phyloP scores from a whole-genome alignment of 2,329 filamentous ascomycete species.

The Elsinoe australis region DNA sequence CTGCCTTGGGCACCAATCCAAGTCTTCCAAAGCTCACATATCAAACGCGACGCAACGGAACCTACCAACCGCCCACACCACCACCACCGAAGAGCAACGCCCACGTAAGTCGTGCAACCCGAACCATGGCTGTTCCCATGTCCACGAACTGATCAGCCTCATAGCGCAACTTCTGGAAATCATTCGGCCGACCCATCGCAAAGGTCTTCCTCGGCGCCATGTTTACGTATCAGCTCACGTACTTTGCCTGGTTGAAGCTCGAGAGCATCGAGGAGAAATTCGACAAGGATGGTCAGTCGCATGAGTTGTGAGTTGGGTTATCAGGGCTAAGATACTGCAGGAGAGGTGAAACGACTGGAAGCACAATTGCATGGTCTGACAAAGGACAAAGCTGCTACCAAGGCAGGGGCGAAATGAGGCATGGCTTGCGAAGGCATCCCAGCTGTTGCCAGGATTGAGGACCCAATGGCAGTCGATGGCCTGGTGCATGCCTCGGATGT shows the following conservation, averaged over 20 bases:
- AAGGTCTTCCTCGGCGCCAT: slow-evolving; percentile 69
- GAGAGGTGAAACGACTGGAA: slow-evolving; percentile 9
- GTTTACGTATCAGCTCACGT: slow-evolving; percentile 69
- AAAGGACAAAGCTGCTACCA: slow-evolving; percentile 5
- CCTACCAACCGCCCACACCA: slow-evolving; percentile 16
- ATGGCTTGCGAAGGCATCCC: not conserved
- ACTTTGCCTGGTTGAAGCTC: slow-evolving; percentile 66
- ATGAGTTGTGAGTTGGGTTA: not conserved
- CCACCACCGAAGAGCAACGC: slow-evolving; percentile 9
- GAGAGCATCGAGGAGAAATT: slow-evolving; percentile 62
- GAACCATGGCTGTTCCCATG: not conserved
- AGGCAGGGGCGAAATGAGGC: slow-evolving; percentile 2
- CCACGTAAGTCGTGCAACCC: slow-evolving; percentile 7
- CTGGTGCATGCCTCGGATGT: too few relatives aligned
- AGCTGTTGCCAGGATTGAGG: too few relatives aligned
- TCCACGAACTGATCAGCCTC: not conserved
- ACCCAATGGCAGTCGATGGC: too few relatives aligned
- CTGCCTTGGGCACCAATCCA: not conserved
- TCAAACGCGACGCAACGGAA: slow-evolving; percentile 8
- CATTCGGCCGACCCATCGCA: slow-evolving; percentile 62
- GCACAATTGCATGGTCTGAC: slow-evolving; percentile 13
- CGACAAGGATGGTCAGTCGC: slow-evolving; percentile 46
- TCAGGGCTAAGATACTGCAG: not conserved
- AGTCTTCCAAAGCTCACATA: not conserved
- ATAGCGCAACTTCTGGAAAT: slow-evolving; percentile 63